phyloP scores from a whole-genome alignment of 1,284 basidiomycete genomes.

The Sporisorium sorghi region DNA sequence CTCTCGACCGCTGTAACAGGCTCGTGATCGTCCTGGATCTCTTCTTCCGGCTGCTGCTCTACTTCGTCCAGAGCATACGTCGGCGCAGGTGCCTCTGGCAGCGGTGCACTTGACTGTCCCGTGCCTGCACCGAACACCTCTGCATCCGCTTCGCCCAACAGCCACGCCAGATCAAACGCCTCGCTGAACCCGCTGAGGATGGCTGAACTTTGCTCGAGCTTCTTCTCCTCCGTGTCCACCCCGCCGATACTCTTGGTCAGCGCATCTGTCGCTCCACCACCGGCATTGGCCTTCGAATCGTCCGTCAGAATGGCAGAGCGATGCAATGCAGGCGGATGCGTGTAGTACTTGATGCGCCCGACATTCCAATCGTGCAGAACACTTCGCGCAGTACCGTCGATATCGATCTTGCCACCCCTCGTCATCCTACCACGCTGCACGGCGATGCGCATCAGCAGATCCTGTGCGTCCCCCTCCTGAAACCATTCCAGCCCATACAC shows the following conservation, averaged over 20 bases:
- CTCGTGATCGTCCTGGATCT: constrained; percentile 30
- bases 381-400: constrained; percentile 83
- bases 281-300: not conserved
- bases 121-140: constrained; percentile 58
- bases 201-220: constrained; percentile 30
- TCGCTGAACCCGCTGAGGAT: constrained; percentile 59
- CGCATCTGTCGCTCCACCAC: not conserved
- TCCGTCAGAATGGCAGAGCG: constrained; percentile 37
- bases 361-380: constrained; percentile 96
- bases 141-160: constrained; percentile 67
- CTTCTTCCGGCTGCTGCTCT: constrained; percentile 10
- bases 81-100: constrained; percentile 27
- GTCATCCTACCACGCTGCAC: constrained; percentile 77
- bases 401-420: constrained; percentile 86
- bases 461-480: constrained; percentile 75
- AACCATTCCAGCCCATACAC: constrained; percentile 58
- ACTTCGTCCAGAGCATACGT: constrained; percentile 8
- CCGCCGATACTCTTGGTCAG: constrained; percentile 14
- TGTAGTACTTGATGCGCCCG: constrained; percentile 91
- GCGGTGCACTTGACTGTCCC: constrained; percentile 2
- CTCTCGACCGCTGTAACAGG: not conserved
- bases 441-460: constrained; percentile 91
- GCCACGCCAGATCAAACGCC: constrained; percentile 64
- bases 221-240: constrained; percentile 2
- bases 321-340: constrained; percentile 76